Percentiles rank a stretch among this genome's conserved stretches.
phyloP scores from a whole-genome alignment of 352 stramenopile species.

The Phytopythium helicoides region DNA sequence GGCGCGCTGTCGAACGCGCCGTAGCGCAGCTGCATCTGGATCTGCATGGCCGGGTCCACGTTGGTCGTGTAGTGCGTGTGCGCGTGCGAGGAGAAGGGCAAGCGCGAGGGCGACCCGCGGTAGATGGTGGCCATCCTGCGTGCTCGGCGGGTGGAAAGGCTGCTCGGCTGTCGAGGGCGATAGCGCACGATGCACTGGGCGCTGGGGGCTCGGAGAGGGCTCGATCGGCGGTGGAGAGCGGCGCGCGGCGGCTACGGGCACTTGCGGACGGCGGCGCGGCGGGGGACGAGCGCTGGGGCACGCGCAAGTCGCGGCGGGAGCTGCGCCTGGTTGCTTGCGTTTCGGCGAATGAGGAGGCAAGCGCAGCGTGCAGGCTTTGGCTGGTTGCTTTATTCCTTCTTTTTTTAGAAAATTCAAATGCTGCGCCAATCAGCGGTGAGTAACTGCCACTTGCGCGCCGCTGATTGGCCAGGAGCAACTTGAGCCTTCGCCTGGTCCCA shows the following conservation, averaged over 20 bases:
- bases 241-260: too few relatives aligned
- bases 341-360: slow-evolving; percentile 7
- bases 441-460: slow-evolving; percentile 1
- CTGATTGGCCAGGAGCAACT: background rate
- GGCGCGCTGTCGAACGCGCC: slow-evolving; percentile 40
- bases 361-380: too few relatives aligned
- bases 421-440: background rate
- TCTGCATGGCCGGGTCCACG: slow-evolving; percentile 31
- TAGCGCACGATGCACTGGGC: background rate
- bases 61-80: slow-evolving; percentile 71
- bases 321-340: slow-evolving; percentile 2
- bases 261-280: too few relatives aligned
- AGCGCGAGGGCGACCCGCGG: slow-evolving; percentile 52
- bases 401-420: background rate
- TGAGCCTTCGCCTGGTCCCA: too few relatives aligned
- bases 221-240: too few relatives aligned
- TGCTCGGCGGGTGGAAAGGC: background rate
- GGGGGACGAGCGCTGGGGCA: too few relatives aligned
- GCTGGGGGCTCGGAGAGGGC: too few relatives aligned
- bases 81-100: slow-evolving; percentile 41
- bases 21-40: slow-evolving; percentile 65
- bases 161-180: background rate
- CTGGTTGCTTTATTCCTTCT: background rate
- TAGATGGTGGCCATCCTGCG: slow-evolving; percentile 66
- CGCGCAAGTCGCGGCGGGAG: too few relatives aligned